These are phyloP conservation scores for Udeniomyces megalosporus DNA, from an alignment of 768 basidiomycete genomes.

Conservation along the genomic window DNA sequence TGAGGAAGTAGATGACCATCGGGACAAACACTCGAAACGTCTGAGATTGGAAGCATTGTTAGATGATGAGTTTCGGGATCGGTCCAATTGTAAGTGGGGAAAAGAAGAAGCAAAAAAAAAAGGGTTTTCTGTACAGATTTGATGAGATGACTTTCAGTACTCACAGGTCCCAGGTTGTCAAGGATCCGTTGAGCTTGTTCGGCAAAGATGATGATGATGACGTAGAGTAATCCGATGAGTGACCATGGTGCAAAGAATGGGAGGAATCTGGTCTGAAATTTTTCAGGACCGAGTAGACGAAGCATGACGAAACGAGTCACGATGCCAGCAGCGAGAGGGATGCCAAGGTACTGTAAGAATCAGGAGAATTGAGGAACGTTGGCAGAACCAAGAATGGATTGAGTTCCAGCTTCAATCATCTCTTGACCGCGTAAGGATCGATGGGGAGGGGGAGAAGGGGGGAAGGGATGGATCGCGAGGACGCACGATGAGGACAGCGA, in stretches of 20 bases:
- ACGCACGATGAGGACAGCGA: conserved; percentile 24
- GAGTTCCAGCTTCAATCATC: too few species aligned
- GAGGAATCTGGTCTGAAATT: conserved; percentile 47
- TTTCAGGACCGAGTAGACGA: conserved; percentile 32
- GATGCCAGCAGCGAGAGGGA: conserved; percentile 56
- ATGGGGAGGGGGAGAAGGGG: background rate
- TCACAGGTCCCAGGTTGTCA: conserved; percentile 53
- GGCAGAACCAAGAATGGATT: background rate
- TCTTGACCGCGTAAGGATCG: too few species aligned
- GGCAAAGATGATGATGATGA: conserved; percentile 29
- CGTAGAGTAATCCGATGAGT: conserved; percentile 62
- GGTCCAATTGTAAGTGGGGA: too few species aligned
- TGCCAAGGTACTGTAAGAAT: conserved; percentile 59
- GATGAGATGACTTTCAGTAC: too few species aligned
- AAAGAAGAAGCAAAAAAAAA: too few species aligned
- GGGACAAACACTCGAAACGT: conserved; percentile 72
- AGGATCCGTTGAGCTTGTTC: conserved; percentile 37
- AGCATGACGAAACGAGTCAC: conserved; percentile 48
- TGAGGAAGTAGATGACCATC: conserved; percentile 45
- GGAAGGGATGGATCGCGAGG: background rate
- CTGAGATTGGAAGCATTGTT: too few species aligned
- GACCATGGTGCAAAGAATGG: conserved; percentile 52
- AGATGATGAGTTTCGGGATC: too few species aligned
- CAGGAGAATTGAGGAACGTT: too few species aligned
- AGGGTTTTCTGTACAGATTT: too few species aligned